Conservation (phyloP, 73 alveolate species). For the Paramecium tetraurelia region DNA sequence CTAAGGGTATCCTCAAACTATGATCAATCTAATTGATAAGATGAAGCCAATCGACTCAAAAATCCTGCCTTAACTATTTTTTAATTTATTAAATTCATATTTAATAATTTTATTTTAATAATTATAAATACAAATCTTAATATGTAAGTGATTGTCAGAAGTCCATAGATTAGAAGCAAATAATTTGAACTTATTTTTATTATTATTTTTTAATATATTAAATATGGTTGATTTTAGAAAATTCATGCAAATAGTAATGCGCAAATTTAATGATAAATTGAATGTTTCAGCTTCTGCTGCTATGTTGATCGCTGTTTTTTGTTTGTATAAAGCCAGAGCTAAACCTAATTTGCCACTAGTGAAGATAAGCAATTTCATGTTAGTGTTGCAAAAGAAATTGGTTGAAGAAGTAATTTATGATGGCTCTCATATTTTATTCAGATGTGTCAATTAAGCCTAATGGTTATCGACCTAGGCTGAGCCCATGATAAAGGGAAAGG, state of each 20-base stretch:
- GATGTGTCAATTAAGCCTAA: neutral
- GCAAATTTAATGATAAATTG: neutral
- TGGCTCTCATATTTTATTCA: neutral
- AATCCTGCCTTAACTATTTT: neutral
- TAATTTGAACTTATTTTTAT: neutral
- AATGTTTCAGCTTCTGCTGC: constrained; percentile 36
- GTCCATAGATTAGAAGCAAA: neutral
- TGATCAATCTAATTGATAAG: neutral
- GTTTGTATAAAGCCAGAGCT: neutral
- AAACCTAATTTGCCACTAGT: constrained; percentile 11
- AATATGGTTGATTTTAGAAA: neutral
- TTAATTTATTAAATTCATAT: neutral
- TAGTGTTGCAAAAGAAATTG: neutral
- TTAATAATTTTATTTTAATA: neutral
- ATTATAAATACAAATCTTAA: neutral
- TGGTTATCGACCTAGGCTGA: neutral
- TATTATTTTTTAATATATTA: neutral
- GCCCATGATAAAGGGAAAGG: neutral
- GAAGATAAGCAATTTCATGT: constrained; percentile 38
- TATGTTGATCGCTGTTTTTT: neutral
- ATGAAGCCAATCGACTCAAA: neutral
- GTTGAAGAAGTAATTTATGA: constrained; percentile 15
- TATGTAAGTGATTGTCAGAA: neutral
- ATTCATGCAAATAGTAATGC: neutral
- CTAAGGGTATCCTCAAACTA: neutral